A percentile compares a stretch with the other conserved stretches of the same genome.
Evolutionary conservation across 306 rosid species (phyloP).

Genomic region (Luffa acutangula): DNA sequence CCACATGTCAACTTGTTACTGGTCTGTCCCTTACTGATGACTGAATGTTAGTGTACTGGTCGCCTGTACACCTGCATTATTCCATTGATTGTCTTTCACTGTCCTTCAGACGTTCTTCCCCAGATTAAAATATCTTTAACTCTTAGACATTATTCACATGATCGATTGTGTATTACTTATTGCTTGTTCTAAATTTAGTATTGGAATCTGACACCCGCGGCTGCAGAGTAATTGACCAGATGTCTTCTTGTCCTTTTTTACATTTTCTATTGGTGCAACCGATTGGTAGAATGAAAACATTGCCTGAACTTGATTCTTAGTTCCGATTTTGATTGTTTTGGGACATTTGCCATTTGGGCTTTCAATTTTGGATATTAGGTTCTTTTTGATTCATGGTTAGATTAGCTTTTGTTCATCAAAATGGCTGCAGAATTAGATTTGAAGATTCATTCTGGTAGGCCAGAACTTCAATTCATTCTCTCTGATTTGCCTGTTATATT

Average conservation of each 20-base stretch:
- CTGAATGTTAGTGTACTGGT: not conserved
- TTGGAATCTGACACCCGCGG: not conserved
- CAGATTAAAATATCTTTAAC: not conserved
- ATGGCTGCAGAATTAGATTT: not conserved
- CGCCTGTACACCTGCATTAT: not conserved
- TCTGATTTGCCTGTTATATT: not conserved
- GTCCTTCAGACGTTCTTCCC: not conserved
- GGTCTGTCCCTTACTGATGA: not conserved
- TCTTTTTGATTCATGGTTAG: not conserved
- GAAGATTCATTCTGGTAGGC: not conserved
- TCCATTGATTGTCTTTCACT: not conserved
- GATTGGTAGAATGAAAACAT: not conserved
- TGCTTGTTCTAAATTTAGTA: not conserved
- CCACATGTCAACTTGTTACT: not conserved
- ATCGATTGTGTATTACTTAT: not conserved
- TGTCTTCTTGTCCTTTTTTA: not conserved
- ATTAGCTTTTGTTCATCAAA: not conserved
- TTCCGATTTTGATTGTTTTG: not conserved
- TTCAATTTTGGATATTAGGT: not conserved
- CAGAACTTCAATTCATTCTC: not conserved
- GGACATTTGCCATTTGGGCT: not conserved
- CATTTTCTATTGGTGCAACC: not conserved
- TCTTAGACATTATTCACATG: not conserved
- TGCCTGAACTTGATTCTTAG: not conserved
- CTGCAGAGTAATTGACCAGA: not conserved